These are phyloP conservation scores for Inga laurina DNA, from an alignment of 306 rosid species.

Conservation along the genomic window DNA sequence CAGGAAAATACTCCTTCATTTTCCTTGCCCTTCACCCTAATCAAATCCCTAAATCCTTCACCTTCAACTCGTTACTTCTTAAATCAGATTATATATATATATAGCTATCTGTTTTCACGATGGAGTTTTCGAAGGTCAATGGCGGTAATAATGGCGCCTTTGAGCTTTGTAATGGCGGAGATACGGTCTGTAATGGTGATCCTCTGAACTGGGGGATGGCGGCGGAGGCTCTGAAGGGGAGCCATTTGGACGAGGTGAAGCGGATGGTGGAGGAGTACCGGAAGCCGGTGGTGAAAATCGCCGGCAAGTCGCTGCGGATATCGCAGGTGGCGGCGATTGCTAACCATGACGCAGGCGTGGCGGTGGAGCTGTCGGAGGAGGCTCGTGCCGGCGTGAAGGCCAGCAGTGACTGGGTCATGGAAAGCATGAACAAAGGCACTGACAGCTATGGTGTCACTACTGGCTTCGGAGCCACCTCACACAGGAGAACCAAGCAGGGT, in stretches of 20 bases:
- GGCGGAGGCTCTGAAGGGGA: constrained; percentile 64
- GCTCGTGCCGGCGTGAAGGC: constrained; percentile 65
- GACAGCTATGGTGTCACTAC: constrained; percentile 92
- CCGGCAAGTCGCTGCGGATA: constrained; percentile 62
- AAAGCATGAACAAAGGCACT: constrained; percentile 70
- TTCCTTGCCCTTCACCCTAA: not conserved
- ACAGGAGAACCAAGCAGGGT: constrained; percentile 85
- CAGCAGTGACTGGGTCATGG: constrained; percentile 86
- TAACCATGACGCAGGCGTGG: not conserved
- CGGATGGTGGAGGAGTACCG: constrained; percentile 76
- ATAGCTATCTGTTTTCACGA: not conserved
- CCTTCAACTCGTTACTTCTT: not conserved
- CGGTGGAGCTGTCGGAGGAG: constrained; percentile 62
- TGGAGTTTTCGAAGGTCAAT: constrained; percentile 20
- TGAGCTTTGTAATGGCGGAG: constrained; percentile 34
- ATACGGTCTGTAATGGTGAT: not conserved
- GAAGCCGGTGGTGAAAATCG: constrained; percentile 54
- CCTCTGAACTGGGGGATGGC: constrained; percentile 75
- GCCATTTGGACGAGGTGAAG: constrained; percentile 80
- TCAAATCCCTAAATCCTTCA: not conserved
- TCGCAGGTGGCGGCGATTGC: constrained; percentile 81
- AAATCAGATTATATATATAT: not conserved
- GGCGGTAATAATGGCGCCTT: not conserved
- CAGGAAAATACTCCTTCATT: constrained; percentile 40
- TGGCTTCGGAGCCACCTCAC: constrained; percentile 94